Base-by-base conservation (phyloP, 805 yeast species). In the Ogataea minuta region DNA sequence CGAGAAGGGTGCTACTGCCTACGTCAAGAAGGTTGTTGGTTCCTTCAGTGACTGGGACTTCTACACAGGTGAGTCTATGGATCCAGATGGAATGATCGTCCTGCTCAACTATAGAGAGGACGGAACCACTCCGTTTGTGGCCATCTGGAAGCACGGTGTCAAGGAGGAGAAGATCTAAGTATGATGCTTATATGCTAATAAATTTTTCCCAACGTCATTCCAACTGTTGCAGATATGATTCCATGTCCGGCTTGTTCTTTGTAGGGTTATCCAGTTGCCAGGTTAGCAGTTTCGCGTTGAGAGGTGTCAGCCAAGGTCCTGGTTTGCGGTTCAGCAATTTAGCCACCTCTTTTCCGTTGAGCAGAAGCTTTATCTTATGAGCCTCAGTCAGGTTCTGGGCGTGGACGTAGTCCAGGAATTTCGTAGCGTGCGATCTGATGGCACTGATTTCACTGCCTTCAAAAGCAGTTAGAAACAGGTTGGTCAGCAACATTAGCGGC, bases 11-110 rank as follows among this genome's bases (percentile, higher is more conserved):
- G 99, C 99, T 60, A 77, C 81, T 59, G 72, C 86, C 59, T 93
- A 90, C 80, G 95, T 86, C 72, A 93, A 93, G 87, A 93, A 93
- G 81, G 84, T 93, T 56, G 70, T 93, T 62, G 84, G 81, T 63
- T 84, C 90, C 71, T 93, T 93, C 93, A 84, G 84, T 67, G 99
- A 93, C 81, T 93, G 95, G 95, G 99, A 93, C 68, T 93, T 93
- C 81, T 93, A 73, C 90, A 91, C 96, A 58, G 98, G 99, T 79
- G 98, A 91, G 78, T 85, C 96, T 67, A 93, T 93, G 99, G 97
- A 93, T 81, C 99, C 99, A 70, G 99, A 93, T 73, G 99, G 84
- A 59, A 93, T 93, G 99, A 74, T 93, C 66, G 88, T 89, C 58
- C 81, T 93, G 70, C 85, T 93, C 73, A 93, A 93, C 95, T 93